Base-by-base conservation (phyloP, 1,139 yeast genomes). In the Magnusiomyces sp. region DNA sequence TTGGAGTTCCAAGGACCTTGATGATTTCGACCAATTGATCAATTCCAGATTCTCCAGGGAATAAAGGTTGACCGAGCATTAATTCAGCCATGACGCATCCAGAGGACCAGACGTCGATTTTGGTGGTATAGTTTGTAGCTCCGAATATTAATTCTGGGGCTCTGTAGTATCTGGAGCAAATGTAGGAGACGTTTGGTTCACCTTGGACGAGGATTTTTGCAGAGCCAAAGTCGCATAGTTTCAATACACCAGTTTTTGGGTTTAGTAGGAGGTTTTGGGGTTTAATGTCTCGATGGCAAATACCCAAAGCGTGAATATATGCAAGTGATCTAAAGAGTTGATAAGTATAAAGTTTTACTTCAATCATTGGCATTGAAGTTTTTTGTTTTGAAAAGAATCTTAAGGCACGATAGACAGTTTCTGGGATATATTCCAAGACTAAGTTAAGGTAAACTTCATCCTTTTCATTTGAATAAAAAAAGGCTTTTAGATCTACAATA, bases 1-100 rank as follows among this genome's bases (percentile, higher is more conserved):
- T 75, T 14, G 98, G 98, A 1, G 98, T 92, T 11, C 98, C 98
- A 63, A 92, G 74, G 32, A 92, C 88, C 68, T 92, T 92, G 66
- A 92, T 92, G 61, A 92, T 92, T 68, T 92, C 98, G 27, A 92
- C 98, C 62, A 92, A 76, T 68, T 92, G 98, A 68, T 92, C 98
- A 55, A 92, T 90, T 46, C 98, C 97, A 53, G 92, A 83, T 67
- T 92, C 97, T 48, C 98, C 98, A 9, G 98, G 98, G 71, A 92
- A 92, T 56, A 92, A 73, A 5, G 98, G 98, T 66, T 89, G 97
- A 9, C 98, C 97, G 52, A 92, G 76, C 59, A 90, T 80, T 62
- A 92, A 73, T 69, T 92, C 98, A 3, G 97, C 97, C 88, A 92
- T 89, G 38, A 92, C 98, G 71, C 98, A 92, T 19, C 96, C 97